Base-by-base conservation (phyloP, 306 rosid species). In the Cucumis cinereus region DNA sequence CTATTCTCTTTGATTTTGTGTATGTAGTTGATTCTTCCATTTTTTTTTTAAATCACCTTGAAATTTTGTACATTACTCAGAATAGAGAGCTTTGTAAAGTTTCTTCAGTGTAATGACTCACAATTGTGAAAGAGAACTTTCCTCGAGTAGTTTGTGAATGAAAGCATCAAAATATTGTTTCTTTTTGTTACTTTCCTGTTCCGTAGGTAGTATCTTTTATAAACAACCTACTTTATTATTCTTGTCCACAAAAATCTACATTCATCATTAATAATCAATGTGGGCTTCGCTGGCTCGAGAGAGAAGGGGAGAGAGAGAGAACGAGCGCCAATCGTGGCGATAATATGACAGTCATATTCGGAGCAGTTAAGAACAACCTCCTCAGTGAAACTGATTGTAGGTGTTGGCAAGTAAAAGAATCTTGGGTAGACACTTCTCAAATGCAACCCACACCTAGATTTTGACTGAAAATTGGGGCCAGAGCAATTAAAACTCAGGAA, bases 31-130 rank as follows among this genome's bases (percentile, higher is more conserved):
- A 72, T 72, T 72, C 76, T 30, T 72, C 53, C 76, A 40, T 40
- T 23, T 17, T 16, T 17, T 16, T 63, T 63, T 15, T 0, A 41
- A 41, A 41, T 68, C 36, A 22, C 30, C 22, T 19, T 72, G 61
- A 72, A 28, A 52, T 50, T 71, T 72, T 72, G 76, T 72, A 72
- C 36, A 72, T 49, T 72, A 72, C 76, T 50, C 61, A 72, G 61
- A 26, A 30, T 72, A 50, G 45, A 72, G 61, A 50, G 61, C 76
- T 50, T 68, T 72, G 76, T 72, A 72, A 26, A 49, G 17, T 72
- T 30, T 52, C 57, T 50, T 72, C 61, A 17, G 12, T 72, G 26
- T 72, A 26, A 49, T 52, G 76, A 72, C 47, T 16, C 76, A 77
- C 79, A 33, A 62, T 80, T 73, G 82, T 68, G 69, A 33, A 16